phyloP scores from a whole-genome alignment of 2,329 filamentous ascomycete genomes.

The Nothophoma quercina region DNA sequence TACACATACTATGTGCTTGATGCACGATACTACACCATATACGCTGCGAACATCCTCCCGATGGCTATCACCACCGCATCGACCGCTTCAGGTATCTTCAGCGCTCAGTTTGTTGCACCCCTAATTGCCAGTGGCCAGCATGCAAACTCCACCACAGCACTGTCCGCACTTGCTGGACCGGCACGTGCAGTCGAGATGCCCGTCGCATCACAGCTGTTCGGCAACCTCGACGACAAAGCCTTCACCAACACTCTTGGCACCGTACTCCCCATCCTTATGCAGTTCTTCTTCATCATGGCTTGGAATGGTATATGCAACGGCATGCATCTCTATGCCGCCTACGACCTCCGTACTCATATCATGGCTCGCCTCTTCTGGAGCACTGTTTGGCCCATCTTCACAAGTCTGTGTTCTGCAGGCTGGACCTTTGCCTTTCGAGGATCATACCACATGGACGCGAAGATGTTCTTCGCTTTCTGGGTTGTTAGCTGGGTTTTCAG shows the following conservation, averaged over 20 bases:
- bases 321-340: slow-evolving; percentile 19
- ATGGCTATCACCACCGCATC: slow-evolving; percentile 17
- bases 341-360: slow-evolving; percentile 19
- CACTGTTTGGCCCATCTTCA: slow-evolving; percentile 17
- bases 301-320: slow-evolving; percentile 52
- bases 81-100: slow-evolving; percentile 16
- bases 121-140: slow-evolving; percentile 5
- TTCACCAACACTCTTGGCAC: slow-evolving; percentile 52
- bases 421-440: slow-evolving; percentile 23
- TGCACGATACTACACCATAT: slow-evolving; percentile 19
- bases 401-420: slow-evolving; percentile 17
- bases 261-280: slow-evolving; percentile 55
- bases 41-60: slow-evolving; percentile 14
- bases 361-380: slow-evolving; percentile 20
- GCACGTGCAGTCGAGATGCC: slow-evolving; percentile 10
- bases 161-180: slow-evolving; percentile 9
- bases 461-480: slow-evolving; percentile 25
- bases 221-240: slow-evolving; percentile 13
- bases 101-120: slow-evolving; percentile 10
- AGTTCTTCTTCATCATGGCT: slow-evolving; percentile 58
- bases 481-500: slow-evolving; percentile 18
- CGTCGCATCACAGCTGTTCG: slow-evolving; percentile 8
- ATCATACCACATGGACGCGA: slow-evolving; percentile 14
- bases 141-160: slow-evolving; percentile 13
- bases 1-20: slow-evolving; percentile 21